phyloP scores from a whole-genome alignment of 2,329 filamentous ascomycete genomes.

The Macrophomina tecta region DNA sequence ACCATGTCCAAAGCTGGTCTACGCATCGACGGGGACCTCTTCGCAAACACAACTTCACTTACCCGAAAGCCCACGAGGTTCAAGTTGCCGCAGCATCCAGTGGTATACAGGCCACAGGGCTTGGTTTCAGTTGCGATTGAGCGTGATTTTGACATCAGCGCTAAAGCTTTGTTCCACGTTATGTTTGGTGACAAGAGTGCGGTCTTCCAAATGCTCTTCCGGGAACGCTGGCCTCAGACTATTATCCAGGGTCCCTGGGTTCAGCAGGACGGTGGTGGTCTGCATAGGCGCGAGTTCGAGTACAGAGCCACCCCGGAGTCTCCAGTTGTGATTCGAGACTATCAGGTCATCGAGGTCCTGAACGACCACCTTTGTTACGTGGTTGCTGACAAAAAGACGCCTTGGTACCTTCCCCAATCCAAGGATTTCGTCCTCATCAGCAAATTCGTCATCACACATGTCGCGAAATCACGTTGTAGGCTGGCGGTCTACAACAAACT shows the following conservation, averaged over 20 bases:
- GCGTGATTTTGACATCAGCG: conserved; percentile 85
- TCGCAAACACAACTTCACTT: conserved; percentile 50
- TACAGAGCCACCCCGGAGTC: conserved; percentile 71
- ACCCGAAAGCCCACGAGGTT: conserved; percentile 68
- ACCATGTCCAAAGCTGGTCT: conserved; percentile 58
- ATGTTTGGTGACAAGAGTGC: conserved; percentile 96
- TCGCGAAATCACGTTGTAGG: conserved; percentile 90
- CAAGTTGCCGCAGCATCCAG: conserved; percentile 79
- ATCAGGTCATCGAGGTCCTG: conserved; percentile 78
- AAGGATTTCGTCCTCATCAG: conserved; percentile 80
- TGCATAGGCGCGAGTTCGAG: conserved; percentile 77
- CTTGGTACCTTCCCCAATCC: conserved; percentile 86
- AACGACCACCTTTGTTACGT: conserved; percentile 69
- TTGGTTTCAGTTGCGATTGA: conserved; percentile 79
- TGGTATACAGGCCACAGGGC: conserved; percentile 82
- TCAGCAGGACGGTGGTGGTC: conserved; percentile 67
- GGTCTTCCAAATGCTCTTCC: conserved; percentile 89
- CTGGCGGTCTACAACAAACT: conserved; percentile 85
- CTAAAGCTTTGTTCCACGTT: conserved; percentile 94
- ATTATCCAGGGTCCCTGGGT: conserved; percentile 89
- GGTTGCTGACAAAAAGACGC: conserved; percentile 66
- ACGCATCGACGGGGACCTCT: conserved; percentile 67
- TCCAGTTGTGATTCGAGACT: conserved; percentile 68
- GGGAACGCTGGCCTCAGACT: conserved; percentile 59
- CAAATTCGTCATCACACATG: conserved; percentile 92